A percentile compares a stretch with the other conserved stretches of the same genome.
phyloP scores from a whole-genome alignment of 441 rosid genomes.

The Bruguiera hainesii region DNA sequence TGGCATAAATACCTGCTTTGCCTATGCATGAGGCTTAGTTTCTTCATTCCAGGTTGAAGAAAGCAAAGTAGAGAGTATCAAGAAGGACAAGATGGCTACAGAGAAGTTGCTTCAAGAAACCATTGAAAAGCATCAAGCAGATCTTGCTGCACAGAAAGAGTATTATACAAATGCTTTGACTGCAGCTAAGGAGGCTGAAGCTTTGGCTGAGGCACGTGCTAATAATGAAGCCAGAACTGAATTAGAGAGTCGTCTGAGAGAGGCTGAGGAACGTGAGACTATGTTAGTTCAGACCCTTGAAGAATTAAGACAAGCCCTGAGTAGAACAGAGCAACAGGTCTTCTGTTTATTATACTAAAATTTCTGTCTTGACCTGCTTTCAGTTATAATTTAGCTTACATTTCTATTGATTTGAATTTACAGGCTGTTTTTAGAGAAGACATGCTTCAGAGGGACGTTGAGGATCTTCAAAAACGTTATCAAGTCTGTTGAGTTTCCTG shows the following conservation, averaged over 20 bases:
- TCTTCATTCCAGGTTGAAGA: slow-evolving; percentile 72
- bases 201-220: slow-evolving; percentile 87
- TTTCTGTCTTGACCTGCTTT: slow-evolving; percentile 17
- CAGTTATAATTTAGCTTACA: slow-evolving; percentile 11
- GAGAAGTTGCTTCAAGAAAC: slow-evolving; percentile 96
- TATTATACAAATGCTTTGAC: slow-evolving; percentile 80
- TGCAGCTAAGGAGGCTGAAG: slow-evolving; percentile 98
- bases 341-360: slow-evolving; percentile 17
- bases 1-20: background rate
- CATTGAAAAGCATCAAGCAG: slow-evolving; percentile 89
- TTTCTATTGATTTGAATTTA: slow-evolving; percentile 22
- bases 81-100: slow-evolving; percentile 88
- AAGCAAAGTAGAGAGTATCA: slow-evolving; percentile 89
- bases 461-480: slow-evolving; percentile 89
- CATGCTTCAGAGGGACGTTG: slow-evolving; percentile 68
- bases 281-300: slow-evolving; percentile 94
- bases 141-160: slow-evolving; percentile 79
- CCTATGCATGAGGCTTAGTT: slow-evolving; percentile 5
- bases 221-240: slow-evolving; percentile 89
- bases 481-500: slow-evolving; percentile 49
- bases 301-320: slow-evolving; percentile 89
- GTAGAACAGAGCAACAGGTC: slow-evolving; percentile 96
- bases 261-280: slow-evolving; percentile 89
- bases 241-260: slow-evolving; percentile 78
- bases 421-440: slow-evolving; percentile 88